Percentiles rank a stretch among this genome's conserved stretches.
Conservation (phyloP, 805 yeast species). For the Nakazawaea ambrosiae region DNA sequence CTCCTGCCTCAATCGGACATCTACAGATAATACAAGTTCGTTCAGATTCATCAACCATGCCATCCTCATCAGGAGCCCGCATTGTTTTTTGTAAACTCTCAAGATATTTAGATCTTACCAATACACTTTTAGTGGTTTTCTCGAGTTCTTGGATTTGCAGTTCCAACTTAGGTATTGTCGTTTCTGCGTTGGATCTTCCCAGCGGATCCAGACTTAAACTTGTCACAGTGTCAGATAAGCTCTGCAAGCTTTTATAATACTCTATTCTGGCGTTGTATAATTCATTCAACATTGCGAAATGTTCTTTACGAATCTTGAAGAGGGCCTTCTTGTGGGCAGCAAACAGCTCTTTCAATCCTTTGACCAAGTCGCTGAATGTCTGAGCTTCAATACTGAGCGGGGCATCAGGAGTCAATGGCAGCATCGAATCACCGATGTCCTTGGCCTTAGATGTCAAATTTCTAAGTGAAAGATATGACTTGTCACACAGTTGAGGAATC, state of each 20-base stretch:
- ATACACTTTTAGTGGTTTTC: not conserved
- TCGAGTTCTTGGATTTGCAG: not conserved
- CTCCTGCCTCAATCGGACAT: constrained; percentile 61
- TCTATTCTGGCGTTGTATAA: constrained; percentile 75
- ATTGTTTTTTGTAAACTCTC: constrained; percentile 16
- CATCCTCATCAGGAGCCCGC: constrained; percentile 14
- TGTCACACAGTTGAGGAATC: constrained; percentile 26
- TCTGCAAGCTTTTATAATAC: constrained; percentile 81
- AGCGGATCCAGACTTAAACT: constrained; percentile 28
- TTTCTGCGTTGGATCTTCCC: not conserved
- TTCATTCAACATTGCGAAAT: constrained; percentile 46
- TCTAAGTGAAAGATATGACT: constrained; percentile 26
- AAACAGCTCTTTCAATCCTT: constrained; percentile 23
- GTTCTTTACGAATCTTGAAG: constrained; percentile 35
- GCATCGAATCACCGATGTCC: constrained; percentile 21
- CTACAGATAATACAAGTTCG: constrained; percentile 75
- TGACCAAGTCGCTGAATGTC: constrained; percentile 14
- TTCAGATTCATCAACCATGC: constrained; percentile 22
- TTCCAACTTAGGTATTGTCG: not conserved
- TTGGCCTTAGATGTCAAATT: constrained; percentile 25
- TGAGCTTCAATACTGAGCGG: constrained; percentile 15
- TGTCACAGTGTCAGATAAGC: constrained; percentile 74
- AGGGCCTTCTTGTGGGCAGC: constrained; percentile 38
- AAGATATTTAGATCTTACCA: constrained; percentile 11
- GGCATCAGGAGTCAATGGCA: constrained; percentile 15